Conservation (phyloP, 306 rosid genomes). For the Malus asiatica region DNA sequence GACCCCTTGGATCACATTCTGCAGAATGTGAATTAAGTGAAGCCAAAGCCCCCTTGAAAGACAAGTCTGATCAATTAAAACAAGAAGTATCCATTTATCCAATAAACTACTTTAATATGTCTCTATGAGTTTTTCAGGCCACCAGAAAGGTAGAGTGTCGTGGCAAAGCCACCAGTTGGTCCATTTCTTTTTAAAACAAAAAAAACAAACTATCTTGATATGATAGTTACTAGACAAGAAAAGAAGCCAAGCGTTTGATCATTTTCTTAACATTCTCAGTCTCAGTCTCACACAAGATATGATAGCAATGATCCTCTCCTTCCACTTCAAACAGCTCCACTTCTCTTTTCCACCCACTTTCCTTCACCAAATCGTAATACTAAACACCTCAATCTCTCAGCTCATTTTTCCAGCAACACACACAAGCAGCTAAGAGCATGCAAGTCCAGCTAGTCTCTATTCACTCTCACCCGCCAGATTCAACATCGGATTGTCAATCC, state of each 20-base stretch:
- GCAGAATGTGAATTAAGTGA: no score
- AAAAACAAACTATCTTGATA: no score
- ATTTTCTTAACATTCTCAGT: slow-evolving; percentile 2
- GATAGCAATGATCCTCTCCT: slow-evolving; percentile 17
- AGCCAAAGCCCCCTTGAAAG: no score
- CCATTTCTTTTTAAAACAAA: no score
- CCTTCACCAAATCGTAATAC: slow-evolving; percentile 11
- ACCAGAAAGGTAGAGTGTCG: no score
- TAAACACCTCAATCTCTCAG: slow-evolving; percentile 30
- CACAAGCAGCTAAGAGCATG: slow-evolving; percentile 25
- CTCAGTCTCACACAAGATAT: slow-evolving; percentile 4
- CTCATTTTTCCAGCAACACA: slow-evolving; percentile 33
- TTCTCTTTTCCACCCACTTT: slow-evolving; percentile 12
- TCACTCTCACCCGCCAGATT: slow-evolving; percentile 36
- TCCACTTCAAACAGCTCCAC: slow-evolving; percentile 20
- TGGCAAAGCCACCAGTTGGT: no score
- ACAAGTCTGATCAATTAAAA: no score
- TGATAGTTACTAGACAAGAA: not conserved
- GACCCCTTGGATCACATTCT: no score
- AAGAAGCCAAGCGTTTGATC: slow-evolving; percentile 11
- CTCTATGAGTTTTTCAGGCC: no score
- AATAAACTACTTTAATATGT: no score
- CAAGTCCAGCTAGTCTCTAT: slow-evolving; percentile 19
- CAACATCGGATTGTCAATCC: slow-evolving; percentile 34
- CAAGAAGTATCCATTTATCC: no score